Evolutionary conservation across 768 basidiomycete species (phyloP), one percentile per base, ranked within the genome.

Genomic region (Fibroporia radiculosa): DNA sequence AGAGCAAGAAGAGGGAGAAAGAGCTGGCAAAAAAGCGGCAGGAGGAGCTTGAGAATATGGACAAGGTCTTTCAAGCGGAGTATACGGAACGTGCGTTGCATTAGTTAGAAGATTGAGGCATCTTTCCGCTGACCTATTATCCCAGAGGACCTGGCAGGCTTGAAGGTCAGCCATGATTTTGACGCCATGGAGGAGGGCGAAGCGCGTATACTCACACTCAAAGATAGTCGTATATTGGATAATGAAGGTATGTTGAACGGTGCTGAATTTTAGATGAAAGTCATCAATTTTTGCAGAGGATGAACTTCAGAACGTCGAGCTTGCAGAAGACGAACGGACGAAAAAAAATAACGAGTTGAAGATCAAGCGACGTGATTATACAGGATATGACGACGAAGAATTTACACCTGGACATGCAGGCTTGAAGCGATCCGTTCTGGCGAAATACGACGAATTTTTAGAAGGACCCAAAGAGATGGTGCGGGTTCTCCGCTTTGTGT

Each of bases 151-250:
- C 77, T 98, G 54, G 79, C 74, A 49, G 96, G 96, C 36, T 70
- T 99, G 51, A 97, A 96, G 75, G 96, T 98, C 63, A 83, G 76
- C 71, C 96, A 98, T 68, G 92, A 88, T 72, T 82, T 93, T 53
- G 85, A 93, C 48, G 86, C 77, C 54, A 74, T 99, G 66, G 87
- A 83, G 50, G 93, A 95, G 66, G 93, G 95, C 55, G 85, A 96
- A 66, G 90, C 89, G 54, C 82, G 83, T 54, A 91, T 99, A 71
- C 82, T 99, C 56, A 99, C 96, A 3, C 71, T 98, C 61, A 96
- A 96, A 78, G 95, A 97, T 60, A 86, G 83, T 58, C 84, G 92
- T 34, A 86, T 99, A 49, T 81, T 99, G 32, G 93, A 93, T 57
- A 86, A 92, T 48, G 93, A 97, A 75, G 93, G 93, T 88, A 54